phyloP scores from a whole-genome alignment of 208 protist genomes.

The Wallacemonas sp. region DNA sequence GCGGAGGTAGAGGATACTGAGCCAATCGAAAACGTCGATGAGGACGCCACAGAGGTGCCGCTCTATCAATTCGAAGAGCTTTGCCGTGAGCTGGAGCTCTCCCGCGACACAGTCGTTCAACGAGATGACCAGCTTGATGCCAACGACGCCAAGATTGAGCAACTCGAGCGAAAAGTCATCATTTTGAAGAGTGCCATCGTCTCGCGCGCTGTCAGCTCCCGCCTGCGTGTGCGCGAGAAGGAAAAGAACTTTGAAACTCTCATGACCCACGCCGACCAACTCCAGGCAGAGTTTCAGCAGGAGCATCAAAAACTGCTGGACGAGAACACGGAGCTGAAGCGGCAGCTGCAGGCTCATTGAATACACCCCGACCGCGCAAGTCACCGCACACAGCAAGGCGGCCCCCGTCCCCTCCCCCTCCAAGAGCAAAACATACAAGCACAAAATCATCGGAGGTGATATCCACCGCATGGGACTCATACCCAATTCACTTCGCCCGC shows the following conservation, averaged over 20 bases:
- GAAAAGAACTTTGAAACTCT: constrained; percentile 62
- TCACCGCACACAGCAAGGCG: neutral
- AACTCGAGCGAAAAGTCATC: constrained; percentile 67
- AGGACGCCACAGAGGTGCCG: constrained; percentile 62
- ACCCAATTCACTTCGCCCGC: too few relatives aligned
- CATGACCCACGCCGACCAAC: constrained; percentile 45
- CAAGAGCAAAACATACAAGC: too few relatives aligned
- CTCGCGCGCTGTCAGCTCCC: constrained; percentile 54
- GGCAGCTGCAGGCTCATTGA: constrained; percentile 19
- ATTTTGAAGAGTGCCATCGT: constrained; percentile 75
- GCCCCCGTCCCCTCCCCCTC: too few relatives aligned
- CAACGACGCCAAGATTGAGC: constrained; percentile 75
- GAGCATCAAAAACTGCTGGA: constrained; percentile 49
- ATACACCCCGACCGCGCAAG: neutral
- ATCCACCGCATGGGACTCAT: too few relatives aligned
- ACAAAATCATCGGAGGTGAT: too few relatives aligned
- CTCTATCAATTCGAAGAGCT: constrained; percentile 74
- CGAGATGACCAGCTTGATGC: constrained; percentile 72
- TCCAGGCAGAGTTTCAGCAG: constrained; percentile 56
- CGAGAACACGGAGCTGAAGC: constrained; percentile 50
- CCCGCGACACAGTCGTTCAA: constrained; percentile 59
- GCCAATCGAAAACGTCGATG: constrained; percentile 55
- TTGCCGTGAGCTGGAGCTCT: constrained; percentile 56
- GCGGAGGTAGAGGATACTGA: constrained; percentile 60
- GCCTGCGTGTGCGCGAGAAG: constrained; percentile 56